Evolutionary conservation across 2,329 filamentous ascomycete genomes (phyloP), one percentile per base, ranked within the genome.

Genomic region (Curvularia hawaiiensis): DNA sequence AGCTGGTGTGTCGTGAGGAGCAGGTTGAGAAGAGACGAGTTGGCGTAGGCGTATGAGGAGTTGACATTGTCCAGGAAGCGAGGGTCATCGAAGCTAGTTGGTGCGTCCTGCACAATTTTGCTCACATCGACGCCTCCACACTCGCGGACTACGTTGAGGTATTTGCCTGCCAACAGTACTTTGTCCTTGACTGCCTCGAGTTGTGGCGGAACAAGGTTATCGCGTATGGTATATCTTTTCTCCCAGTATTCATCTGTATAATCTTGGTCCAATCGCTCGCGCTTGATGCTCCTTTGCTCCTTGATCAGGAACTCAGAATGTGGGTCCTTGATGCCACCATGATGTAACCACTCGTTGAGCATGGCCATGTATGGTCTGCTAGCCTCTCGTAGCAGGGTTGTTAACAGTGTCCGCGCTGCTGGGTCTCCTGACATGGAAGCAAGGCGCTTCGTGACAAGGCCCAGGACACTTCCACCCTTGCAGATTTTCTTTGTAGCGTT

Each of bases 211-310:
- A 98, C 88, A 59, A 97, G 90, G 48, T 91, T 88, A 60, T 97
- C 92, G 58, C 95, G 89, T 61, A 99, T 90, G 4, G 95, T 98
- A 73, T 99, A 99, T 62, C 95, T 85, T 71, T 96, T 92, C 75
- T 99, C 95, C 95, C 95, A 99, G 76, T 99, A 99, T 71, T 99
- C 95, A 75, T 99, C 95, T 0, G 94, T 99, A 71, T 98, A 99
- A 75, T 99, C 95, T 72, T 97, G 89, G 71, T 98, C 92, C 3
- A 99, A 80, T 58, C 91, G 85, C 74, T 98, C 95, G 40, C 95
- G 86, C 57, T 90, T 89, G 67, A 99, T 97, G 70, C 93, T 97
- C 77, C 94, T 96, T 68, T 97, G 92, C 75, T 98, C 95, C 72
- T 96, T 96, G 71, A 99, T 88, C 52, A 99, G 79, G 66, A 99